Evolutionary conservation across 345 rosid species (phyloP).

Genomic region (Linum trigynum): DNA sequence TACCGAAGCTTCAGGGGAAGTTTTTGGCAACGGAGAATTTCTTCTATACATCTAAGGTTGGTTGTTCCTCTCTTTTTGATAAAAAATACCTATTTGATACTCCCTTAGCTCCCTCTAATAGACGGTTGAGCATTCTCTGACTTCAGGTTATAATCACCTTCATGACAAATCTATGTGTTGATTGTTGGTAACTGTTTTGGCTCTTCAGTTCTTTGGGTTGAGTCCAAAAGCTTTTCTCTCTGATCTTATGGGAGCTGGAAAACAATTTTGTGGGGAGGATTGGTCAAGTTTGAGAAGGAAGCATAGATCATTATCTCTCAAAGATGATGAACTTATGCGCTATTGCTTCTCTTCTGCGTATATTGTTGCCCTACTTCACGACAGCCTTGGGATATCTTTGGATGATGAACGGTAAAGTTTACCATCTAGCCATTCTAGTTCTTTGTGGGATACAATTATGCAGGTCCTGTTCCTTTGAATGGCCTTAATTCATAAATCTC

Average conservation of each 20-base stretch:
- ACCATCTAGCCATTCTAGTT: too few species aligned
- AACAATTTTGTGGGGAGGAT: conserved; percentile 67
- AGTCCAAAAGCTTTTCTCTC: conserved; percentile 47
- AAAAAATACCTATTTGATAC: too few species aligned
- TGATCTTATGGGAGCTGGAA: conserved; percentile 49
- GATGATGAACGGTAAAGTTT: conserved; percentile 47
- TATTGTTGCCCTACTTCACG: conserved; percentile 80
- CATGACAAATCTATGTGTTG: too few species aligned
- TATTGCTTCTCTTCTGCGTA: conserved; percentile 92
- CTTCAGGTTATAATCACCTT: not conserved
- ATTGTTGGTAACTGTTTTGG: conserved; percentile 10
- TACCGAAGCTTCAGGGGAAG: conserved; percentile 67
- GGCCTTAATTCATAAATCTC: not conserved
- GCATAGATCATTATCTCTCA: conserved; percentile 31
- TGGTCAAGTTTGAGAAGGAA: conserved; percentile 60
- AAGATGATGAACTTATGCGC: conserved; percentile 51
- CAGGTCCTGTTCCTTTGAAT: not conserved
- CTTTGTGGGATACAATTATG: too few species aligned
- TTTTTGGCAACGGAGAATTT: conserved; percentile 83
- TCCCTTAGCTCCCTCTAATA: too few species aligned
- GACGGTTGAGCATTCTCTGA: not conserved
- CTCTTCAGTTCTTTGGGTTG: conserved; percentile 64
- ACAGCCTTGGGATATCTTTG: conserved; percentile 62
- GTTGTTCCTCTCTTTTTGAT: not conserved
- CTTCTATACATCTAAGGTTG: conserved; percentile 78